Evolutionary conservation across 768 basidiomycete genomes (phyloP), one percentile per base, ranked within the genome.

Genomic region (Rubroboletus satanas): DNA sequence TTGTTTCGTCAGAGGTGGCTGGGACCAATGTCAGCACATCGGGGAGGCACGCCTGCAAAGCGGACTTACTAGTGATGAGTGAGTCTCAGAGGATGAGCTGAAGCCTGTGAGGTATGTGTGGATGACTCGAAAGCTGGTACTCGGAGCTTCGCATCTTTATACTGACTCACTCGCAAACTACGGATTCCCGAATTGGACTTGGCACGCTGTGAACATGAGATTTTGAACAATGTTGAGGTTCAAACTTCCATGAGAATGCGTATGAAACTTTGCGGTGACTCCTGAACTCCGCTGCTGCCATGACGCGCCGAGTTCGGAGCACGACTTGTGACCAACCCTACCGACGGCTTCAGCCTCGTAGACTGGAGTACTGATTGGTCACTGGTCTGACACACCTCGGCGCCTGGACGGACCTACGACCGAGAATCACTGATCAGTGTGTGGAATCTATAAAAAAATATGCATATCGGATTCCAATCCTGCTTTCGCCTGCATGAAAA

Each of bases 91-190:
- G 21, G 36, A 5, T 7, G 18, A 31, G 11, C 18, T 26, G 26
- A 37, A 11, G 4, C 2, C 3, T 26, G 38, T 6, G 29, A 33
- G 18, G 45, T 23, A 14, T 33, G 14, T 50, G 45, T 7, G 2
- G 33, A 35, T 63, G 55, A 31, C 28, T 45, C 10, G 42, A 44
- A 23, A 7, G 1, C 36, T 12, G 29, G 15, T 18, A 21, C 28
- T 29, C 2, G 2, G 14, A 3, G 2, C 7, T 23, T 14, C 1
- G 14, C 11, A 3, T 11, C 35, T 58, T 65, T 63, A 58, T 65
- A 62, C 37, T 9, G 4, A 21, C 15, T 8, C 8, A 0, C 21
- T 31, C 8, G 7, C 18, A 14, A 31, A 10, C 10, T 18, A 15
- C n/a, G 18, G 9, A 15, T 42, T 36, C 31, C 54, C 32, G 18